Conservation (phyloP, 2,329 filamentous ascomycete genomes). For the Aspergillus spinulosporus region DNA sequence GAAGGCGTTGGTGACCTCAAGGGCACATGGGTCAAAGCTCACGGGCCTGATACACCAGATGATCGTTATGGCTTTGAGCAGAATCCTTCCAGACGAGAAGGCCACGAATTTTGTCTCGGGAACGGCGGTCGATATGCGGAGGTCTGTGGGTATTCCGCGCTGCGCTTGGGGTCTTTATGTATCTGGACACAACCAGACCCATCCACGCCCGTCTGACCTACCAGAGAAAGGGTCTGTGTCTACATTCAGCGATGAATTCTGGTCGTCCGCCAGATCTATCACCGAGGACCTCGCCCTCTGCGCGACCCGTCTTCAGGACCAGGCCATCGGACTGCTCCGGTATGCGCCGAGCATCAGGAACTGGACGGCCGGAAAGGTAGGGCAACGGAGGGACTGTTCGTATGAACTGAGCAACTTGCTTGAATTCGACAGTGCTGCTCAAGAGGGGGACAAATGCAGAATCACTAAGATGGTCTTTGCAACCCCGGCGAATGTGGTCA, state of each 20-base stretch:
- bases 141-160: constrained; percentile 30
- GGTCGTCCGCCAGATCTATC: constrained; percentile 35
- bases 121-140: constrained; percentile 47
- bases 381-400: constrained; percentile 40
- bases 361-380: constrained; percentile 45
- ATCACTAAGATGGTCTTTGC: constrained; percentile 46
- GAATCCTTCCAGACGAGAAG: constrained; percentile 23
- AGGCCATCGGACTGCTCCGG: constrained; percentile 46
- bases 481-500: constrained; percentile 45
- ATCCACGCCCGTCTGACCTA: constrained; percentile 16
- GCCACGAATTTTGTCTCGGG: constrained; percentile 40
- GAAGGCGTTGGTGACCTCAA: constrained; percentile 31
- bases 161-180: constrained; percentile 43
- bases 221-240: neutral
- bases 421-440: constrained; percentile 32
- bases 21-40: constrained; percentile 40
- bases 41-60: constrained; percentile 46
- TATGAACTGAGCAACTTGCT: constrained; percentile 52
- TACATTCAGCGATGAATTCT: constrained; percentile 23
- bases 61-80: constrained; percentile 41
- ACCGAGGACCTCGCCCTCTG: constrained; percentile 36
- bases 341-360: constrained; percentile 43
- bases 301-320: constrained; percentile 37
- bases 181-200: constrained; percentile 30
- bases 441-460: neutral